These are phyloP conservation scores for Boechera divaricarpa DNA, from an alignment of 345 rosid genomes.

Conservation along the genomic window DNA sequence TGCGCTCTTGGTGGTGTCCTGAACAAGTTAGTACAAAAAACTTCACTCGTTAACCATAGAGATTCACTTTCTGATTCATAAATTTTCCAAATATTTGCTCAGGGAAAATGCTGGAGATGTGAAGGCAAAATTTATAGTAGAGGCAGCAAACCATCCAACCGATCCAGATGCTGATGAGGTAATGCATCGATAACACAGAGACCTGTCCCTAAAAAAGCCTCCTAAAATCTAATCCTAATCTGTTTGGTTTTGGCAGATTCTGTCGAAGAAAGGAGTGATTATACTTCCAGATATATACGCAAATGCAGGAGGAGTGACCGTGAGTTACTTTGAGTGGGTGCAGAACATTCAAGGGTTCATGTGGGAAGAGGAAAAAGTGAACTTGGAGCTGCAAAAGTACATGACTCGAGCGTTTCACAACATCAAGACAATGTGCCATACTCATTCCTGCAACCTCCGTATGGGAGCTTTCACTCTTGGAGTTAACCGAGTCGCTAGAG, in stretches of 20 bases:
- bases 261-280: constrained; percentile 86
- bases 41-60: neutral
- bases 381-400: constrained; percentile 72
- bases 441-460: constrained; percentile 85
- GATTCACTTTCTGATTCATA: constrained; percentile 13
- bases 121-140: constrained; percentile 91
- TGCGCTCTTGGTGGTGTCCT: constrained; percentile 97
- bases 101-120: constrained; percentile 95
- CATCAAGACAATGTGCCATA: constrained; percentile 89
- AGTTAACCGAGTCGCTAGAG: constrained; percentile 92
- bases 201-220: neutral
- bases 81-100: neutral
- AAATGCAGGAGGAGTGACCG: constrained; percentile 97
- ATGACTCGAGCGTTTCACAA: constrained; percentile 88
- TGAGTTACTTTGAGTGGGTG: constrained; percentile 99
- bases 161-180: constrained; percentile 99
- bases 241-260: constrained; percentile 62
- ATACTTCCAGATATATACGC: constrained; percentile 99
- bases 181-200: neutral
- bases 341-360: constrained; percentile 99
- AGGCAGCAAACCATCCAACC: constrained; percentile 98
- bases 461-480: constrained; percentile 99
- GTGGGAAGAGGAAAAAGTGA: constrained; percentile 98
- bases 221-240: neutral
- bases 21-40: constrained; percentile 59